phyloP scores from a whole-genome alignment of 2,329 filamentous ascomycete species.

The Epichloe sibirici region DNA sequence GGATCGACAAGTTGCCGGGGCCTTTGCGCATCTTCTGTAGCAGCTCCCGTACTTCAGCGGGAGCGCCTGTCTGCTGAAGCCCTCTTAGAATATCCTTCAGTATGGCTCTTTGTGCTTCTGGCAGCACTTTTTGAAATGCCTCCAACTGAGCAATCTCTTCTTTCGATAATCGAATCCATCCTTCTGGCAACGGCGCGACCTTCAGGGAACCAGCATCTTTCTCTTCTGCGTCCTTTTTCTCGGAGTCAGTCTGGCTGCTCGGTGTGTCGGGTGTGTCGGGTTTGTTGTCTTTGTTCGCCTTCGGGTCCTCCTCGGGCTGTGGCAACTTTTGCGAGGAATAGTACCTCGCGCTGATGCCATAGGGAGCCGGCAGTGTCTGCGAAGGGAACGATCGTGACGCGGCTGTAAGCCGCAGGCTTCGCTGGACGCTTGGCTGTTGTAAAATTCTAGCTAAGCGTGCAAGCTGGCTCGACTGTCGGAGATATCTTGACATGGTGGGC shows the following conservation, averaged over 20 bases:
- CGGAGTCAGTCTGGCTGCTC: constrained; percentile 8
- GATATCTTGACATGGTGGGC: constrained; percentile 48
- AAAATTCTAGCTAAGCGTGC: constrained; percentile 48
- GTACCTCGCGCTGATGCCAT: constrained; percentile 21
- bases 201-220: constrained; percentile 15
- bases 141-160: constrained; percentile 41
- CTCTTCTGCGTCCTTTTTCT: constrained; percentile 9
- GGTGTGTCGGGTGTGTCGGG: constrained; percentile 10
- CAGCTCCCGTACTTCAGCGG: constrained; percentile 50
- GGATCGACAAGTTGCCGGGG: constrained; percentile 39
- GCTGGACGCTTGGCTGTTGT: constrained; percentile 37
- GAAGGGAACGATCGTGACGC: constrained; percentile 21
- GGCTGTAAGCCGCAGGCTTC: constrained; percentile 25
- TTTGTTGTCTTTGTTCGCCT: constrained; percentile 14
- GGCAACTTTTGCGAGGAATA: constrained; percentile 26
- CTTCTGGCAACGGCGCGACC: constrained; percentile 26
- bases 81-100: constrained; percentile 48
- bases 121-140: constrained; percentile 48
- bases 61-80: constrained; percentile 58
- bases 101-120: constrained; percentile 45
- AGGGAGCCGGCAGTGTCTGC: constrained; percentile 23
- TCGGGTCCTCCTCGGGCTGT: constrained; percentile 24
- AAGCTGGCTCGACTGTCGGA: constrained; percentile 55
- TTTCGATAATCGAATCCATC: constrained; percentile 34
- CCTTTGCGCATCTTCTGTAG: constrained; percentile 39